Base-by-base conservation (phyloP, 164 flowering plant species). In the Nymphaea colorata region DNA sequence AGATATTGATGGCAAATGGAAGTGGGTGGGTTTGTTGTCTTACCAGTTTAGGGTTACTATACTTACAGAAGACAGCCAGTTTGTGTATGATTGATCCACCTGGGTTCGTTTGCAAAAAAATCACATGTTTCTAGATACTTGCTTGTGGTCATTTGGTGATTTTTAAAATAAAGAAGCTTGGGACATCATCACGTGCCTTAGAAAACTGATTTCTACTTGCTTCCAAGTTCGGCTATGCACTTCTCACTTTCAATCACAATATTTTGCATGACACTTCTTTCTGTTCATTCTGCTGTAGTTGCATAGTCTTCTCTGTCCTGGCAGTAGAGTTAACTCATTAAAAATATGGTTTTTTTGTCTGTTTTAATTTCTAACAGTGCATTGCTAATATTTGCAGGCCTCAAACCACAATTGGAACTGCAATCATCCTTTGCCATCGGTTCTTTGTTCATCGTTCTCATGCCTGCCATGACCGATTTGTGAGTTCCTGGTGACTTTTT, bases 401-500 rank as follows among this genome's bases (percentile, higher is more conserved):
- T 1, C 97, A 91, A 70, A 88, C 93, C 51, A 94, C 98, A 44
- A 80, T 87, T 67, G 98, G 88, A 43, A 87, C 97, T 75, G 95
- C 98, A 17, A 94, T 94, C 93, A 90, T 94, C 72, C 81, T 94
- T 18, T 94, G 98, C 80, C 98, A 94, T 76, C 92, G 98, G 41
- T 94, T 94, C 78, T 94, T 94, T 79, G 85, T 87, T 65, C 88
- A 91, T 44, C 78, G 87, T 65, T 94, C 98, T 16, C 98, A 94
- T 83, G 98, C 97, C 65, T 87, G 81, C 69, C 92, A 94, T 71
- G 95, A 94, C 76, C 85, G 98, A 94, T 94, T 80, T 83, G 98
- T 94, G 74, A 89, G 97, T 84, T 69, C 63, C 64, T 51, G 11
- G 0, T 16, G 14, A 42, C 36, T 25, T 25, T 25, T 25, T 25